A percentile compares a stretch with the other conserved stretches of the same genome.
These are phyloP conservation scores for Solanum virginianum DNA, from an alignment of 257 asterid genomes.

Conservation along the genomic window DNA sequence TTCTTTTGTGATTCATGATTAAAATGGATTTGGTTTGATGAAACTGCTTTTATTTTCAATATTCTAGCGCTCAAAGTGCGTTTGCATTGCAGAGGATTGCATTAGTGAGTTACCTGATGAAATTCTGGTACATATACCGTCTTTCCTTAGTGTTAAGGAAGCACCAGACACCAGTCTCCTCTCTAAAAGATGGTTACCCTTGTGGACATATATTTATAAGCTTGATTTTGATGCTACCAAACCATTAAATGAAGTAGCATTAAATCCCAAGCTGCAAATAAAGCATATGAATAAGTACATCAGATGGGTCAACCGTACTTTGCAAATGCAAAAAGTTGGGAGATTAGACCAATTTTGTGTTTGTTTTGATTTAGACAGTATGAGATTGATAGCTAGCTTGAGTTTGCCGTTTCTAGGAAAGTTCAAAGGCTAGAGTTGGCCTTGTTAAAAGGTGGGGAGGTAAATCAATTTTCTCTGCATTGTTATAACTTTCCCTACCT, in stretches of 20 bases:
- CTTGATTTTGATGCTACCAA: background rate
- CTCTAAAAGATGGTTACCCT: background rate
- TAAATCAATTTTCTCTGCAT: too few relatives aligned
- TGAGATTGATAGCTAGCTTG: background rate
- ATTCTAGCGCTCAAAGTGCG: background rate
- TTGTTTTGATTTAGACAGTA: background rate
- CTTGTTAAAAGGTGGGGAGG: background rate
- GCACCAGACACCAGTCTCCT: background rate
- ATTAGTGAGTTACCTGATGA: background rate
- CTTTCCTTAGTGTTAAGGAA: background rate
- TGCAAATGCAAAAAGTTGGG: background rate
- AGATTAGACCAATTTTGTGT: background rate
- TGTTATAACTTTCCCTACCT: background rate
- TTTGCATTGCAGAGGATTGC: background rate
- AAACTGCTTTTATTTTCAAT: background rate
- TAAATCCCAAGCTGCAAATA: background rate
- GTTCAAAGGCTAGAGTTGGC: background rate
- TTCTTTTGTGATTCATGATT: background rate
- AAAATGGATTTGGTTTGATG: background rate
- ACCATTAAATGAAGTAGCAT: background rate
- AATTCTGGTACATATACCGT: background rate
- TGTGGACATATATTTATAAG: background rate
- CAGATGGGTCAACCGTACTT: too few relatives aligned
- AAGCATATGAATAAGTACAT: background rate
- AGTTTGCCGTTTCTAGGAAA: background rate